phyloP scores from a whole-genome alignment of 768 basidiomycete species.

The Pleurotus djamor region DNA sequence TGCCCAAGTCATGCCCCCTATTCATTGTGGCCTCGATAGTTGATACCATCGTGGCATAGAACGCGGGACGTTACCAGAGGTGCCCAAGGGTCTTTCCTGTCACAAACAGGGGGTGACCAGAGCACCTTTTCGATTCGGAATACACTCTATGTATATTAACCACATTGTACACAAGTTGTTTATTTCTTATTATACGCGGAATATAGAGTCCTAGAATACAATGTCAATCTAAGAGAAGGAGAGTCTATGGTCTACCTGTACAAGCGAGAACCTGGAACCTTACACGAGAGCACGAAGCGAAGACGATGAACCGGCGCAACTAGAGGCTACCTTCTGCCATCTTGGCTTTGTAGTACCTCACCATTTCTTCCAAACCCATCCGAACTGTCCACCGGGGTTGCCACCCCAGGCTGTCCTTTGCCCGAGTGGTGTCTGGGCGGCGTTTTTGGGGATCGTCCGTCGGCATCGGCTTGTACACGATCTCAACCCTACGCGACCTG shows the following conservation, averaged over 20 bases:
- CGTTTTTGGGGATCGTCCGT: conserved; percentile 94
- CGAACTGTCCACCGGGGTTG: conserved; percentile 90
- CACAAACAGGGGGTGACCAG: neutral
- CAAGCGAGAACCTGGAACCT: neutral
- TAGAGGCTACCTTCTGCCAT: conserved; percentile 82
- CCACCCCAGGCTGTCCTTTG: conserved; percentile 84
- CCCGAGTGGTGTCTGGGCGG: conserved; percentile 89
- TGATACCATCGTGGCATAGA: neutral
- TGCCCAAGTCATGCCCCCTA: neutral
- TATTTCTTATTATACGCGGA: neutral
- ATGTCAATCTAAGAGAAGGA: neutral
- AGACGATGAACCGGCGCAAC: neutral
- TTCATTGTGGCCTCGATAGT: neutral
- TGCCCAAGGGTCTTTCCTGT: neutral
- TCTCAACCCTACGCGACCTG: conserved; percentile 50
- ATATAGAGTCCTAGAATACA: neutral
- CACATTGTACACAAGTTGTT: neutral
- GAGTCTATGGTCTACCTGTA: neutral
- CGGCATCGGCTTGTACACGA: conserved; percentile 81
- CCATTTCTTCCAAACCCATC: conserved; percentile 96
- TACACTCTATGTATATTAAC: conserved; percentile 5
- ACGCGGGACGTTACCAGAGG: neutral
- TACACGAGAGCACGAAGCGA: neutral
- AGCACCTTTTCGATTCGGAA: neutral
- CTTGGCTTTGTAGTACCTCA: conserved; percentile 88